Evolutionary conservation across 1,139 yeast species (phyloP), one percentile per base, ranked within the genome.

Genomic region (Nadsonia commutata): DNA sequence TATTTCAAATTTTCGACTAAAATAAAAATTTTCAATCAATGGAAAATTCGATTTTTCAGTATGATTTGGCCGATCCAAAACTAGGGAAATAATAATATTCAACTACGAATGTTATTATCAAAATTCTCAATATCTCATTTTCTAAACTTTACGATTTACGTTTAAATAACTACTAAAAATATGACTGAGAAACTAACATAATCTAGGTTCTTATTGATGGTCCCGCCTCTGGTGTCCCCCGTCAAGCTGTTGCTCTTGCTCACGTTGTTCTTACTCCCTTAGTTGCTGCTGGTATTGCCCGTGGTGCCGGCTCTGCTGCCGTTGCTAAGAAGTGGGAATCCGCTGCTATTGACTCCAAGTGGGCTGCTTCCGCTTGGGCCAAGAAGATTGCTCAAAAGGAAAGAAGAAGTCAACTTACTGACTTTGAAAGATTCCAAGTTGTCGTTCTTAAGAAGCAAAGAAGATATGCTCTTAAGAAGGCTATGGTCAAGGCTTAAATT

Each of bases 351-450:
- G 81, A 78, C 60, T 74, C 78, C 65, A 83, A 88, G 72, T 90
- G 97, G 97, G 78, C 82, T 59, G 74, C 82, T 62, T 75, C 97
- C 57, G 67, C 94, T 48, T 86, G 96, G 96, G 96, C 97, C 65
- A 84, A 90, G 83, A 86, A 85, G 78, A 80, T 90, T 65, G 95
- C 94, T 65, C 80, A 83, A 70, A 85, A 82, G 71, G 79, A 82
- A 71, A 85, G 80, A 71, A 84, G 98, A 78, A 71, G 94, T 62
- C 74, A 80, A 66, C 81, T 93, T 69, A 67, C 90, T 60, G 99
- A 90, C 74, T 90, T 90, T 65, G 96, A 90, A 78, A 88, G 99
- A 80, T 90, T 90, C 96, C 96, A 90, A 78, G 98, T 88, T 62
- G 69, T 83, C 70, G 93, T 85, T 60, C 80, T 85, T 70, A 88